phyloP scores from a whole-genome alignment of 345 rosid genomes.

The Turritis glabra region DNA sequence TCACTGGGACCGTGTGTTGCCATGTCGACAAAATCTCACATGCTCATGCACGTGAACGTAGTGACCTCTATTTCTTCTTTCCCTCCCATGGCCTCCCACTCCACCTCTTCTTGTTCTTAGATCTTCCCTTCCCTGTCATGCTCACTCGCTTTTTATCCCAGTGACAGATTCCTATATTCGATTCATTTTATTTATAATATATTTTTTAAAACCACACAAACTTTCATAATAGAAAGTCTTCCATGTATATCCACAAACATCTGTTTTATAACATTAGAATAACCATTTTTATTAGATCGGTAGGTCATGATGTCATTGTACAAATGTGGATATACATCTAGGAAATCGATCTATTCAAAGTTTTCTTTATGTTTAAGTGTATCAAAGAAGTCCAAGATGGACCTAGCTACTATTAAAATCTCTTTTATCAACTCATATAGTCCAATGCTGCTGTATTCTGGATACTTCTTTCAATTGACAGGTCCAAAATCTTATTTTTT shows the following conservation, averaged over 20 bases:
- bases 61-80: slow-evolving; percentile 9
- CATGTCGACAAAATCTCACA: slow-evolving; percentile 31
- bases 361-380: not conserved
- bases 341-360: not conserved
- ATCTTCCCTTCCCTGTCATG: slow-evolving; percentile 3
- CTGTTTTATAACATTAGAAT: not conserved
- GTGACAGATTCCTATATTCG: not conserved
- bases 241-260: not conserved
- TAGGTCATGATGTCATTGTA: not conserved
- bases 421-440: not conserved
- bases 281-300: not conserved
- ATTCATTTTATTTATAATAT: not conserved
- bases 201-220: not conserved
- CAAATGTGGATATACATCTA: not conserved
- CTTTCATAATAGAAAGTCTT: not conserved
- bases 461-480: not conserved
- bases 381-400: no score
- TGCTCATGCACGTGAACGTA: slow-evolving; percentile 42
- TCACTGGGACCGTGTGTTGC: slow-evolving; percentile 24
- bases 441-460: not conserved
- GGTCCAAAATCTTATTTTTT: no score
- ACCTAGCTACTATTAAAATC: no score
- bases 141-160: not conserved
- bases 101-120: slow-evolving; percentile 17
- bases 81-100: slow-evolving; percentile 26